Evolutionary conservation across 75 land plant genomes (phyloP).

Genomic region (Cupressus sempervirens): DNA sequence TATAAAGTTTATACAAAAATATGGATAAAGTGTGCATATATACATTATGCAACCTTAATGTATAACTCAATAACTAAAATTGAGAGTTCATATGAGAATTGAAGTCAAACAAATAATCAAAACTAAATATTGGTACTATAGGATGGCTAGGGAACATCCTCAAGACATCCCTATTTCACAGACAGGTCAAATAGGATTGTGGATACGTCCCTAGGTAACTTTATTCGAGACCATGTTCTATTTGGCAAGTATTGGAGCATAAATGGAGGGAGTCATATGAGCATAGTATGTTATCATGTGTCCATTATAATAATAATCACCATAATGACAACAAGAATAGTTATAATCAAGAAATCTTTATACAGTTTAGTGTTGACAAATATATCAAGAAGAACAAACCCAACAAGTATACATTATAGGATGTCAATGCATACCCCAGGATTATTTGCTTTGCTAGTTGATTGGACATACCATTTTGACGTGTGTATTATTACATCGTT

Average conservation of each 20-base stretch:
- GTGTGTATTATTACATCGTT: not conserved
- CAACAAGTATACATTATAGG: not conserved
- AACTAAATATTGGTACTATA: too few species aligned
- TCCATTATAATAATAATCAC: not conserved
- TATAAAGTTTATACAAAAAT: too few species aligned
- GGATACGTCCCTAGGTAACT: too few species aligned
- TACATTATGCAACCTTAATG: too few species aligned
- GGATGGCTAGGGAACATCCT: too few species aligned
- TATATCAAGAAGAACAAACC: not conserved
- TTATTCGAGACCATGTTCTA: not conserved
- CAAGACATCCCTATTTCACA: too few species aligned
- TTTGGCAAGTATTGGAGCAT: not conserved
- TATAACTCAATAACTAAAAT: too few species aligned
- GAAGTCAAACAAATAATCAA: too few species aligned
- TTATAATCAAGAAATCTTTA: not conserved
- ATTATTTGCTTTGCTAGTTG: not conserved
- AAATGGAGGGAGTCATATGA: not conserved
- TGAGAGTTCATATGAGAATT: too few species aligned
- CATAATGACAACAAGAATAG: not conserved
- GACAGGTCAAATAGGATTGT: too few species aligned
- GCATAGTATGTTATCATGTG: not conserved
- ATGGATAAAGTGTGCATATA: too few species aligned
- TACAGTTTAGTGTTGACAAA: not conserved
- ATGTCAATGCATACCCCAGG: not conserved
- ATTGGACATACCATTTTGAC: not conserved